Conservation (phyloP, 208 protist genomes). For the Balamuthia mandrillaris region DNA sequence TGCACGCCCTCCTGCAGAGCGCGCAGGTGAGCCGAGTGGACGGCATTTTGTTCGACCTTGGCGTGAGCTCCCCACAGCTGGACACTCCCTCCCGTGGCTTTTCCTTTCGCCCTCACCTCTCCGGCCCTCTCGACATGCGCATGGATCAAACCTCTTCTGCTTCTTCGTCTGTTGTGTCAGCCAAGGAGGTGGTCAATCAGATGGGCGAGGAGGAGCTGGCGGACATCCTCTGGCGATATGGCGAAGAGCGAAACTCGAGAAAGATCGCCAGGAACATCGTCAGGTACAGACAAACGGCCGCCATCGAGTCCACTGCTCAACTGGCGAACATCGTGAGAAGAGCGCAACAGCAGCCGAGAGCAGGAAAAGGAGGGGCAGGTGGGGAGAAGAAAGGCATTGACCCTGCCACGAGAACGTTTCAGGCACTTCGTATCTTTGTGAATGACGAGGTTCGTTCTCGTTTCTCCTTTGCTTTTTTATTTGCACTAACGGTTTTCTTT, state of each 20-base stretch:
- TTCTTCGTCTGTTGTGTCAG: too few species aligned
- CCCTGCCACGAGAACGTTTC: slow-evolving; percentile 31
- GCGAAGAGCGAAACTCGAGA: slow-evolving; percentile 10
- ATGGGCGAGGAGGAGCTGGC: slow-evolving; percentile 28
- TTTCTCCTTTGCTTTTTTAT: background rate
- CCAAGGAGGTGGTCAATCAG: slow-evolving; percentile 10
- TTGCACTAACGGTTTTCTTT: background rate
- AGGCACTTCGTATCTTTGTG: slow-evolving; percentile 31
- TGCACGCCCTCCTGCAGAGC: background rate
- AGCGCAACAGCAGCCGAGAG: background rate
- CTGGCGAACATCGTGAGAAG: slow-evolving; percentile 7
- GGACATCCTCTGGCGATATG: slow-evolving; percentile 22
- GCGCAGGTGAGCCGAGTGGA: background rate
- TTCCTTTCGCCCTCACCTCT: slow-evolving; percentile 12
- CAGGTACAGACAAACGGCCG: background rate
- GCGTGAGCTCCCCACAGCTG: slow-evolving; percentile 22
- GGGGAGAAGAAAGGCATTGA: slow-evolving; percentile 6
- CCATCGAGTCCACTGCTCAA: background rate
- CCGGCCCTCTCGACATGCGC: slow-evolving; percentile 21
- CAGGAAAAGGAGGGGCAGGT: background rate
- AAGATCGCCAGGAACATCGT: slow-evolving; percentile 14
- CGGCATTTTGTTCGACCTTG: slow-evolving; percentile 4
- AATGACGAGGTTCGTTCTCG: background rate
- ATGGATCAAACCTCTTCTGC: slow-evolving; percentile 39
- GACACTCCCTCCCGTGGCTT: slow-evolving; percentile 1